These are phyloP conservation scores for Plenodomus biglobosus DNA, from an alignment of 2,329 filamentous ascomycete species.

Conservation along the genomic window DNA sequence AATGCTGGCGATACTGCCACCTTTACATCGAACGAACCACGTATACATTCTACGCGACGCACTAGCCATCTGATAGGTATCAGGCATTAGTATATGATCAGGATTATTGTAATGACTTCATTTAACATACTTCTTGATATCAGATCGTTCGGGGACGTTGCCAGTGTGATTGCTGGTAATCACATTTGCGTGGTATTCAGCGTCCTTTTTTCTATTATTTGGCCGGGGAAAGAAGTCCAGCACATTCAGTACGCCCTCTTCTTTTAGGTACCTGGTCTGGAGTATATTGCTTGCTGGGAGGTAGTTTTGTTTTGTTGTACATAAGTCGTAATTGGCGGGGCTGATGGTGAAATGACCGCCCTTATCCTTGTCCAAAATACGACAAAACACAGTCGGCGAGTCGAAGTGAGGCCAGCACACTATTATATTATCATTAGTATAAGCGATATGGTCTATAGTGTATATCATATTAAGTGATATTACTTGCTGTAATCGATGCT, in stretches of 20 bases:
- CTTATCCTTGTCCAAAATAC: slow-evolving; percentile 72
- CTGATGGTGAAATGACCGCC: slow-evolving; percentile 71
- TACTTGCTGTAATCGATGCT: slow-evolving; percentile 77
- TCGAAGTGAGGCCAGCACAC: slow-evolving; percentile 68
- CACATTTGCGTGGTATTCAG: slow-evolving; percentile 37
- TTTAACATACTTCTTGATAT: slow-evolving; percentile 55
- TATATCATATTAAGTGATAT: too few species aligned
- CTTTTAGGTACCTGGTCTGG: slow-evolving; percentile 75
- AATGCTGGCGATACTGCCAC: slow-evolving; percentile 67
- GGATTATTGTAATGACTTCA: not conserved
- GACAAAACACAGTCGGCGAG: slow-evolving; percentile 73
- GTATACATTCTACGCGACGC: slow-evolving; percentile 70
- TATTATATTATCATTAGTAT: slow-evolving; percentile 61
- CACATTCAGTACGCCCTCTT: slow-evolving; percentile 72
- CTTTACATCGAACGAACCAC: slow-evolving; percentile 65
- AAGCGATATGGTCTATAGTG: too few species aligned
- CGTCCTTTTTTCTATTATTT: slow-evolving; percentile 56
- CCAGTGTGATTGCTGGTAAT: slow-evolving; percentile 29
- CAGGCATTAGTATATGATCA: not conserved
- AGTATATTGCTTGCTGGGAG: slow-evolving; percentile 73
- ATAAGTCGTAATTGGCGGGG: slow-evolving; percentile 52
- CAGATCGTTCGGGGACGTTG: slow-evolving; percentile 26
- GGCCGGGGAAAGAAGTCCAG: slow-evolving; percentile 76
- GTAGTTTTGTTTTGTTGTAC: slow-evolving; percentile 76
- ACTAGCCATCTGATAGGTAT: slow-evolving; percentile 58